A percentile compares a stretch with the other conserved stretches of the same genome.
These are phyloP conservation scores for Teunomyces stri DNA, from an alignment of 805 yeast genomes.

Conservation along the genomic window DNA sequence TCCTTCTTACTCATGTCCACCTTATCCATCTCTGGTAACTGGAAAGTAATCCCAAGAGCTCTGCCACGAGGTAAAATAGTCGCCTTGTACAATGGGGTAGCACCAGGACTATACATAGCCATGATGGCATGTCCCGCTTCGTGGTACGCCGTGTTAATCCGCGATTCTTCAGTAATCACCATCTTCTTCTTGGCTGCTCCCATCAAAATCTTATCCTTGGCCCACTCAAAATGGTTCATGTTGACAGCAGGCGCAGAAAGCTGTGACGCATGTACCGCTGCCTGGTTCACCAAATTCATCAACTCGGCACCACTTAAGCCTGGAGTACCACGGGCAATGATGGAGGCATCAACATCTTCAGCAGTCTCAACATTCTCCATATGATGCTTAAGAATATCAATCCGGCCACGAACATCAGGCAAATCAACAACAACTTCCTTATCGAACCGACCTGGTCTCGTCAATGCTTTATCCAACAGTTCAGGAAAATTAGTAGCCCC, in stretches of 20 bases:
- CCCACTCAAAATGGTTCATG: constrained; percentile 96
- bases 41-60: constrained; percentile 96
- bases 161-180: constrained; percentile 94
- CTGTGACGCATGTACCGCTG: constrained; percentile 96
- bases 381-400: constrained; percentile 88
- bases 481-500: constrained; percentile 99
- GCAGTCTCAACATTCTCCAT: constrained; percentile 87
- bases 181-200: constrained; percentile 98
- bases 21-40: constrained; percentile 97
- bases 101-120: constrained; percentile 93
- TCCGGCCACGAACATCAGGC: constrained; percentile 97
- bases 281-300: constrained; percentile 94
- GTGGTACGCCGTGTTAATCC: constrained; percentile 94
- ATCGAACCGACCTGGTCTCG: constrained; percentile 98
- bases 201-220: constrained; percentile 94
- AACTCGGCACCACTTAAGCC: constrained; percentile 98
- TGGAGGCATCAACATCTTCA: constrained; percentile 79
- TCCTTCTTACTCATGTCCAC: constrained; percentile 88
- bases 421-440: constrained; percentile 91
- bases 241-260: constrained; percentile 86
- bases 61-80: constrained; percentile 96
- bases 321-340: constrained; percentile 95
- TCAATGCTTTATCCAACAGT: constrained; percentile 91
- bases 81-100: constrained; percentile 94
- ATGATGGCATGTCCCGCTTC: constrained; percentile 99